phyloP scores from a whole-genome alignment of 2,329 filamentous ascomycete species.

The Mariannaea elegans region DNA sequence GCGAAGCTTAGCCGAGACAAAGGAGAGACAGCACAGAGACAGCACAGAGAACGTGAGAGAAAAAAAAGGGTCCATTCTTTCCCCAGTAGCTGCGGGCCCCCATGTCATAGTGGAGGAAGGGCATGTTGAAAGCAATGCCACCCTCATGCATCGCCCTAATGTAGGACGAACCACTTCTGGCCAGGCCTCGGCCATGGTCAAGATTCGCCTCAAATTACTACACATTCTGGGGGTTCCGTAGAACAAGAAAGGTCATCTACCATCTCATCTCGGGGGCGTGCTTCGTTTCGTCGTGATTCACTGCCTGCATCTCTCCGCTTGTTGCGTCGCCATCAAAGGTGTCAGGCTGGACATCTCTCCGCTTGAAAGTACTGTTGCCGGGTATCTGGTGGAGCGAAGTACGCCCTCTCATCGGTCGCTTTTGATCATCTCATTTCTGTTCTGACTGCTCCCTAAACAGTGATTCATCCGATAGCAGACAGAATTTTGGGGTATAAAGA shows the following conservation, averaged over 20 bases:
- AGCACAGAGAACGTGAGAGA: not conserved
- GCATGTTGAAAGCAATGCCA: slow-evolving; percentile 40
- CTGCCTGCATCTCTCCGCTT: slow-evolving; percentile 26
- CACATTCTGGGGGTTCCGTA: slow-evolving; percentile 27
- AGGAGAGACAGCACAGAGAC: not conserved
- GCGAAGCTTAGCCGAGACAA: slow-evolving; percentile 5
- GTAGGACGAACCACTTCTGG: slow-evolving; percentile 45
- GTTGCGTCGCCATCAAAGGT: slow-evolving; percentile 23
- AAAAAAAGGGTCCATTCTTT: slow-evolving; percentile 38
- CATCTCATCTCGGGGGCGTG: slow-evolving; percentile 33
- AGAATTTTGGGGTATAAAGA: slow-evolving; percentile 35
- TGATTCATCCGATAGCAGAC: slow-evolving; percentile 14
- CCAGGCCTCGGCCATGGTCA: slow-evolving; percentile 38
- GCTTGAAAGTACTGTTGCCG: slow-evolving; percentile 15
- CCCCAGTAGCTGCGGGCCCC: slow-evolving; percentile 32
- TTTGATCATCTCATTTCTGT: slow-evolving; percentile 19
- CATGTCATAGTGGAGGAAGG: slow-evolving; percentile 36
- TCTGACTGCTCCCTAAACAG: slow-evolving; percentile 22
- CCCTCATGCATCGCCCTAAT: slow-evolving; percentile 47
- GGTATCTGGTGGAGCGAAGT: slow-evolving; percentile 29
- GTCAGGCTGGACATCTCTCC: slow-evolving; percentile 27
- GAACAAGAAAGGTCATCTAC: slow-evolving; percentile 29
- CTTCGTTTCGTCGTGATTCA: slow-evolving; percentile 33
- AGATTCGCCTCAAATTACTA: slow-evolving; percentile 43
- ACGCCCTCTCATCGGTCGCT: slow-evolving; percentile 23